Percentiles rank a stretch among this genome's conserved stretches.
These are phyloP conservation scores for Ustilago crameri DNA, from an alignment of 1,284 basidiomycete genomes.

Conservation along the genomic window DNA sequence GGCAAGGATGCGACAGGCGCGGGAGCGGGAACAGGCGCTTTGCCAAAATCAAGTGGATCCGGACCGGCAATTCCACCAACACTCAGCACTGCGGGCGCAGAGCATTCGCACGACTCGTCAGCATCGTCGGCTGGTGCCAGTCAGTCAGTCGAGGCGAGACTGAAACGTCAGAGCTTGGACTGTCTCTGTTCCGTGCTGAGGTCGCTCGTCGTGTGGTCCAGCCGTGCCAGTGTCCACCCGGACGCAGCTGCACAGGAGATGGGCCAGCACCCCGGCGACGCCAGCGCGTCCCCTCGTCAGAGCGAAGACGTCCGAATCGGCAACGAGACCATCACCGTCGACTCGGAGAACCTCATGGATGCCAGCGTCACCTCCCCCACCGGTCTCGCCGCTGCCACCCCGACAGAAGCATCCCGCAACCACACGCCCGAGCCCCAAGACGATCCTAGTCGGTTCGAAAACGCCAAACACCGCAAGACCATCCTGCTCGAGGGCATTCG, in stretches of 20 bases:
- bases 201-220: slow-evolving; percentile 65
- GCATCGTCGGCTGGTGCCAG: slow-evolving; percentile 20
- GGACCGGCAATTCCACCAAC: slow-evolving; percentile 52
- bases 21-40: background rate
- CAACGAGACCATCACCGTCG: slow-evolving; percentile 50
- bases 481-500: slow-evolving; percentile 93
- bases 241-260: slow-evolving; percentile 27
- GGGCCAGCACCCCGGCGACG: slow-evolving; percentile 17
- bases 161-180: slow-evolving; percentile 66
- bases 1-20: slow-evolving; percentile 33
- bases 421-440: slow-evolving; percentile 71
- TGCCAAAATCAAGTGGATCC: slow-evolving; percentile 21
- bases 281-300: slow-evolving; percentile 37
- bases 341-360: slow-evolving; percentile 50
- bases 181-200: slow-evolving; percentile 66
- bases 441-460: slow-evolving; percentile 93
- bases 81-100: slow-evolving; percentile 48
- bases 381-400: slow-evolving; percentile 4
- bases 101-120: slow-evolving; percentile 21
- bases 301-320: slow-evolving; percentile 53
- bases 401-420: slow-evolving; percentile 26
- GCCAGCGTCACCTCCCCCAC: slow-evolving; percentile 26
- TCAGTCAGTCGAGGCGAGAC: slow-evolving; percentile 60
- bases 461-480: slow-evolving; percentile 96
- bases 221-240: slow-evolving; percentile 24